A percentile compares a stretch with the other conserved stretches of the same genome.
phyloP scores from a whole-genome alignment of 148 eudicot species.

The Mesembryanthemum crystallinum region DNA sequence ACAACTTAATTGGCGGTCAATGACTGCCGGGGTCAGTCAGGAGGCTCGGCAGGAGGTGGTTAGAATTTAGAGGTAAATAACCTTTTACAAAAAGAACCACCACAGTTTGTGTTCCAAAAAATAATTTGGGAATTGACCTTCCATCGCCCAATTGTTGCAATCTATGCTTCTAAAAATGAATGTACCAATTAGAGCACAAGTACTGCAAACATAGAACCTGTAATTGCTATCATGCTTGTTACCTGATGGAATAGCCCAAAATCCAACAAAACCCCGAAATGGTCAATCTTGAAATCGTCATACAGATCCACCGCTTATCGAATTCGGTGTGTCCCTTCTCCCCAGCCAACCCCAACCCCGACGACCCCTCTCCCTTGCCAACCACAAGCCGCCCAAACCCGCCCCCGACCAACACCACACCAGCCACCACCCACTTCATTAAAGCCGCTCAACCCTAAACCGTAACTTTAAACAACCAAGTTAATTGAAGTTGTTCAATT shows the following conservation, averaged over 20 bases:
- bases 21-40: too few species aligned
- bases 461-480: too few species aligned
- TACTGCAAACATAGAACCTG: conserved; percentile 1
- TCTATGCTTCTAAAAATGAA: conserved; percentile 66
- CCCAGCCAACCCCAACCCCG: conserved; percentile 99
- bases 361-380: conserved; percentile 81
- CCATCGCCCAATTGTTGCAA: conserved; percentile 80
- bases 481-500: too few species aligned
- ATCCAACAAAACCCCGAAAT: conserved; percentile 97
- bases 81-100: background rate
- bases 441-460: too few species aligned
- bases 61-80: conserved; percentile 19
- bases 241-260: conserved; percentile 99
- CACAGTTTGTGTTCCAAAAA: conserved; percentile 1
- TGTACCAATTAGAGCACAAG: background rate
- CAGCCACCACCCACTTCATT: too few species aligned
- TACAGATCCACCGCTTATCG: conserved; percentile 75
- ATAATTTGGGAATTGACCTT: conserved; percentile 54
- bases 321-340: conserved; percentile 77
- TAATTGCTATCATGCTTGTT: conserved; percentile 21
- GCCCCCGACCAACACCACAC: too few species aligned
- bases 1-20: too few species aligned
- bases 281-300: conserved; percentile 97
- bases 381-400: too few species aligned
- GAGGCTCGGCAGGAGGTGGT: too few species aligned